Percentiles rank a stretch among this genome's conserved stretches.
phyloP scores from a whole-genome alignment of 2,329 filamentous ascomycete genomes.

The Pseudogymnoascus sp. region DNA sequence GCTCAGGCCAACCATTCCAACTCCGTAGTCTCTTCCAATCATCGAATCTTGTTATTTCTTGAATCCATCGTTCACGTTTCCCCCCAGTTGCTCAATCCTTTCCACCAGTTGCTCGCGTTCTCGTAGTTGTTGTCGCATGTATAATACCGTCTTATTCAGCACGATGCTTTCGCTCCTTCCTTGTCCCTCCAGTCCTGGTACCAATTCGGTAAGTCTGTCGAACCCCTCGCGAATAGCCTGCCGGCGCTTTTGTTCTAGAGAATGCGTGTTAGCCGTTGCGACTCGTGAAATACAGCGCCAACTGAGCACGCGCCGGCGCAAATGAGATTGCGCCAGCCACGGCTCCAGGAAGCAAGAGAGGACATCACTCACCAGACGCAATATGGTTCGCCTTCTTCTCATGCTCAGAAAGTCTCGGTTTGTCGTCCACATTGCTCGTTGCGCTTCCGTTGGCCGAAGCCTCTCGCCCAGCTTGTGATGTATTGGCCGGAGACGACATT shows the following conservation, averaged over 20 bases:
- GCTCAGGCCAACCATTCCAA: neutral
- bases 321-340: neutral
- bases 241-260: slow-evolving; percentile 41
- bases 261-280: neutral
- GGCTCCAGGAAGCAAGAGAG: neutral
- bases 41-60: slow-evolving; percentile 6
- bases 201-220: slow-evolving; percentile 57
- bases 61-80: slow-evolving; percentile 31
- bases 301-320: neutral
- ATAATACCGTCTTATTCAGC: slow-evolving; percentile 48
- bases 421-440: slow-evolving; percentile 33
- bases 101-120: slow-evolving; percentile 41
- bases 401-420: slow-evolving; percentile 57
- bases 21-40: neutral
- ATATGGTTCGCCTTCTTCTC: slow-evolving; percentile 71
- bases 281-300: neutral
- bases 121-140: slow-evolving; percentile 41
- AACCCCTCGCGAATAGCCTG: slow-evolving; percentile 56
- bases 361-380: slow-evolving; percentile 36
- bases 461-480: neutral
- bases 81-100: slow-evolving; percentile 43
- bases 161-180: slow-evolving; percentile 63
- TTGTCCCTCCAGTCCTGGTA: slow-evolving; percentile 60
- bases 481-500: neutral
- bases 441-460: neutral